Conservation (phyloP, 768 basidiomycete genomes). For the Dentipellis sp. region DNA sequence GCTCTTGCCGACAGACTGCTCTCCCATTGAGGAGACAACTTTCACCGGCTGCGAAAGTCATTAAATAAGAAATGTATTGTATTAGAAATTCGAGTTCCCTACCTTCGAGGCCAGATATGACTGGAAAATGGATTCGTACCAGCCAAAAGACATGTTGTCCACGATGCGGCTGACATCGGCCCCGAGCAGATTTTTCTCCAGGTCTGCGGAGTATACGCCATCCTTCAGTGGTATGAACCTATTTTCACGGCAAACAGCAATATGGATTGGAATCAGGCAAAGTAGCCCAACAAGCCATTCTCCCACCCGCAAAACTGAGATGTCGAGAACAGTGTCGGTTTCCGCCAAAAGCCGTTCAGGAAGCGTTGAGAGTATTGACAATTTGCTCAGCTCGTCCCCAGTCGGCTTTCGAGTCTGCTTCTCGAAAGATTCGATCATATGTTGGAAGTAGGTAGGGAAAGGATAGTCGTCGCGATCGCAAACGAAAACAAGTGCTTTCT, state of each 20-base stretch:
- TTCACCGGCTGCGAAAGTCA: constrained; percentile 37
- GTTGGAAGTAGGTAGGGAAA: constrained; percentile 34
- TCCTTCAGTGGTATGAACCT: constrained; percentile 54
- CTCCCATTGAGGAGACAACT: constrained; percentile 63
- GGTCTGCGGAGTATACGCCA: constrained; percentile 38
- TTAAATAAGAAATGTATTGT: background rate
- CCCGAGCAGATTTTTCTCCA: constrained; percentile 46
- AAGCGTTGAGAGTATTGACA: constrained; percentile 24
- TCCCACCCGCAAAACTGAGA: constrained; percentile 36
- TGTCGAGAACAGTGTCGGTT: constrained; percentile 6
- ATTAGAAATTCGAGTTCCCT: background rate
- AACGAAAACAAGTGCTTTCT: constrained; percentile 34
- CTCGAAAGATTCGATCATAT: constrained; percentile 39
- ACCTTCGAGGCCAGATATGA: constrained; percentile 55
- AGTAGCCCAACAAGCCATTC: constrained; percentile 57
- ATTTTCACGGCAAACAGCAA: constrained; percentile 51
- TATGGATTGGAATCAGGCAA: constrained; percentile 56
- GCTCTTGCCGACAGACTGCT: constrained; percentile 58
- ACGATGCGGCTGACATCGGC: constrained; percentile 51
- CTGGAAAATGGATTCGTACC: constrained; percentile 57
- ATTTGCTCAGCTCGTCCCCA: constrained; percentile 31
- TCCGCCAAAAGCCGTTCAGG: constrained; percentile 20
- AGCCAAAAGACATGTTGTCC: constrained; percentile 46
- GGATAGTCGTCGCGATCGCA: constrained; percentile 26
- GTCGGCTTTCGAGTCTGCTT: constrained; percentile 42